Conservation (phyloP, 129 eudicot genomes). For the Escallonia rubra region DNA sequence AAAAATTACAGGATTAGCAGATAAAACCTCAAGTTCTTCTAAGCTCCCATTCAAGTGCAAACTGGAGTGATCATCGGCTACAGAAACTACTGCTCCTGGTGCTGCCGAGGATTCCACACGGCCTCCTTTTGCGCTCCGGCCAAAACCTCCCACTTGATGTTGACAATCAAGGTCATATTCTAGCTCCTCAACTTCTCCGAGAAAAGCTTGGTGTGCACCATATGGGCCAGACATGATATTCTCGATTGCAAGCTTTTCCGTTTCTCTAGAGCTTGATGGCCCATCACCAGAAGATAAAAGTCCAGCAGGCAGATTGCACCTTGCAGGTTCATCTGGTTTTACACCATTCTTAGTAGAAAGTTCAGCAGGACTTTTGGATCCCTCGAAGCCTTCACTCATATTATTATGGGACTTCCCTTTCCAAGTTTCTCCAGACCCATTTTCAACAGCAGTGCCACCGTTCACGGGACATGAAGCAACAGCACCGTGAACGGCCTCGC, state of each 20-base stretch:
- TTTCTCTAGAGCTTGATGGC: slow-evolving; percentile 28
- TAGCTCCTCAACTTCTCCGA: slow-evolving; percentile 45
- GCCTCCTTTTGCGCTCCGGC: slow-evolving; percentile 12
- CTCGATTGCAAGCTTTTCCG: slow-evolving; percentile 42
- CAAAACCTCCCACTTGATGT: slow-evolving; percentile 17
- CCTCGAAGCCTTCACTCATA: slow-evolving; percentile 18
- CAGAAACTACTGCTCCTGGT: slow-evolving; percentile 27
- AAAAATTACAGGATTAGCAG: slow-evolving; percentile 13
- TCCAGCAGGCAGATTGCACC: not conserved
- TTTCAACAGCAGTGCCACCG: slow-evolving; percentile 1
- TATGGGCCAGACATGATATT: slow-evolving; percentile 42
- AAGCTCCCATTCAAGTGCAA: slow-evolving; percentile 39
- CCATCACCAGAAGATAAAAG: slow-evolving; percentile 10
- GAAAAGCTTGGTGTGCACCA: slow-evolving; percentile 27
- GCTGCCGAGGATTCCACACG: slow-evolving; percentile 19
- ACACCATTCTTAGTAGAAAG: slow-evolving; percentile 11
- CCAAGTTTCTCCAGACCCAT: slow-evolving; percentile 13
- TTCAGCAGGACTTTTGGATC: slow-evolving; percentile 7
- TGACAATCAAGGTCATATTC: slow-evolving; percentile 29
- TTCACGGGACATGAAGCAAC: slow-evolving; percentile 13
- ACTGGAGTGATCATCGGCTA: slow-evolving; percentile 21
- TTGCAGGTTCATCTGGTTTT: slow-evolving; percentile 15
- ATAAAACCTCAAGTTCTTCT: slow-evolving; percentile 90
- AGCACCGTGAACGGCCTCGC: slow-evolving; percentile 14
- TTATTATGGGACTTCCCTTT: slow-evolving; percentile 10